phyloP scores from a whole-genome alignment of 2,329 filamentous ascomycete species.

The Pseudogymnoascus sp. region DNA sequence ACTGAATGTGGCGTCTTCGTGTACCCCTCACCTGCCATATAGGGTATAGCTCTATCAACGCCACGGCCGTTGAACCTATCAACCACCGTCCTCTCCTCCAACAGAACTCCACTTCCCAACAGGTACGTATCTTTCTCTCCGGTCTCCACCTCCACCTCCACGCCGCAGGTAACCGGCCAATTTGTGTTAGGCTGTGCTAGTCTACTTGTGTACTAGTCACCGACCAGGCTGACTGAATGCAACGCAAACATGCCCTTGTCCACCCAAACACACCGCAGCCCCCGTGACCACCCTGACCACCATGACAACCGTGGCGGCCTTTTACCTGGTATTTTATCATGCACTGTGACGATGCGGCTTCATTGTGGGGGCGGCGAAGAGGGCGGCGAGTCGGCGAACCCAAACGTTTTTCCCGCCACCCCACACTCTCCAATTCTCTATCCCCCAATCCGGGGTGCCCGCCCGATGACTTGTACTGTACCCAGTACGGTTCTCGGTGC shows the following conservation, averaged over 20 bases:
- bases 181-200: not conserved
- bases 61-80: not conserved
- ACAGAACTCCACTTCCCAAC: not conserved
- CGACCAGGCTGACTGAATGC: not conserved
- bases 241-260: not conserved
- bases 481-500: not conserved
- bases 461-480: not conserved
- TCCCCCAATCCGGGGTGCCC: not conserved
- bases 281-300: not conserved
- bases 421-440: not conserved
- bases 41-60: not conserved
- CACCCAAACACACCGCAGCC: not conserved
- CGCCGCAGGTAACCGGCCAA: not conserved
- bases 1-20: not conserved
- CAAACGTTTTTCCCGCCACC: not conserved
- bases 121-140: not conserved
- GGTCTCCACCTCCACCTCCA: not conserved
- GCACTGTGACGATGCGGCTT: constrained; percentile 3
- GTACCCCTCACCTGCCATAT: constrained; percentile 5
- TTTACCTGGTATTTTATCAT: not conserved
- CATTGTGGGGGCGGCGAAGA: constrained; percentile 5
- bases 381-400: not conserved
- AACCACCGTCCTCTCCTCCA: not conserved
- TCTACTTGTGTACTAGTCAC: not conserved
- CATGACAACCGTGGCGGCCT: not conserved